Evolutionary conservation across 768 basidiomycete species (phyloP).

Genomic region (Xerocomellus amylosporus): DNA sequence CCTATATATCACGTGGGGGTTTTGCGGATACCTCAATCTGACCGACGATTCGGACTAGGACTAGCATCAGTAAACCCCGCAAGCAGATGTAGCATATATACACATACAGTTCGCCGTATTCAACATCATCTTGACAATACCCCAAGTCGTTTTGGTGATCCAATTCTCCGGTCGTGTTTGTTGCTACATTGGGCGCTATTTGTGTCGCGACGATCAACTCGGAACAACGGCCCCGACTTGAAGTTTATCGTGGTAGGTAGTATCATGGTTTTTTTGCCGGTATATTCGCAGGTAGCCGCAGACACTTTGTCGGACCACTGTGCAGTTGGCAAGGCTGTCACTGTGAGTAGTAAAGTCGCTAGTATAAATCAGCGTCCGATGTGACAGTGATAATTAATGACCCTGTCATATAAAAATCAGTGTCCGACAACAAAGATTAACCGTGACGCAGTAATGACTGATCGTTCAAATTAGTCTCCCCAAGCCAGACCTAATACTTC

Average conservation of each 20-base stretch:
- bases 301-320: background rate
- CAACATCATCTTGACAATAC: background rate
- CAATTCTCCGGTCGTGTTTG: background rate
- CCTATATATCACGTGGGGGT: constrained; percentile 2
- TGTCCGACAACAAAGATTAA: too few relatives aligned
- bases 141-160: background rate
- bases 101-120: constrained; percentile 12
- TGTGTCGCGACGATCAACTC: background rate
- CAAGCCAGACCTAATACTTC: too few relatives aligned
- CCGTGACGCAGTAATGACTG: too few relatives aligned
- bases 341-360: too few relatives aligned
- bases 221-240: background rate
- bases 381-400: too few relatives aligned
- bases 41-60: constrained; percentile 15
- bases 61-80: constrained; percentile 19
- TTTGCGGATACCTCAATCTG: constrained; percentile 15
- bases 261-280: background rate
- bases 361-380: too few relatives aligned
- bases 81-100: constrained; percentile 30
- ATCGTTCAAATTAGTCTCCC: too few relatives aligned
- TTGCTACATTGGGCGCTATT: background rate
- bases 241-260: too few relatives aligned
- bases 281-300: background rate
- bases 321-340: too few relatives aligned
- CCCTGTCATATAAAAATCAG: too few relatives aligned